phyloP scores from a whole-genome alignment of 2,329 filamentous ascomycete species.

The Aciculosporium take region DNA sequence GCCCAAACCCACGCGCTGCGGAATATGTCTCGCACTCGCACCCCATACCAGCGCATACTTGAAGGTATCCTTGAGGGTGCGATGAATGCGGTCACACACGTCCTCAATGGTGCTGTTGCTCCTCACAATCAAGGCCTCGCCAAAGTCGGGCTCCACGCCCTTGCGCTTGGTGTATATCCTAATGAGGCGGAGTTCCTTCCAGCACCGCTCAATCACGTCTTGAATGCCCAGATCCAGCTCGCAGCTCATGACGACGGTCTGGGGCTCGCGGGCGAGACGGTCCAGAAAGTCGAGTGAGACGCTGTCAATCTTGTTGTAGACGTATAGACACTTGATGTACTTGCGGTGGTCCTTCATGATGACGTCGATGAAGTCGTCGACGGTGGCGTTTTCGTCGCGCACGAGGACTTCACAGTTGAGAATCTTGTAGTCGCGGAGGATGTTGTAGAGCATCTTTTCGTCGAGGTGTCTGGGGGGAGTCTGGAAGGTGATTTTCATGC shows the following conservation, averaged over 20 bases:
- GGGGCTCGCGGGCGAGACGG: constrained; percentile 75
- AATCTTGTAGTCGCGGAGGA: constrained; percentile 96
- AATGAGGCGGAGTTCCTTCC: constrained; percentile 83
- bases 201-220: constrained; percentile 89
- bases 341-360: constrained; percentile 99
- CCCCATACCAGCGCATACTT: constrained; percentile 99
- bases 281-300: constrained; percentile 90
- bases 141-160: constrained; percentile 76
- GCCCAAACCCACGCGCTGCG: constrained; percentile 76
- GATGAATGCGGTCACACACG: constrained; percentile 89
- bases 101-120: constrained; percentile 84
- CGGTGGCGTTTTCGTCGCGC: constrained; percentile 85
- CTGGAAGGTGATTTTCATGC: constrained; percentile 97
- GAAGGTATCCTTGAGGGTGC: constrained; percentile 93
- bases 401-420: constrained; percentile 94
- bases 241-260: constrained; percentile 95
- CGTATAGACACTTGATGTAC: constrained; percentile 89
- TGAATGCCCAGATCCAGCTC: constrained; percentile 86
- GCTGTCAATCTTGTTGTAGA: constrained; percentile 99
- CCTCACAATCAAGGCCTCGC: constrained; percentile 84
- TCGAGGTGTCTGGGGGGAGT: constrained; percentile 79
- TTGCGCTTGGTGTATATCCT: constrained; percentile 95
- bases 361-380: constrained; percentile 97
- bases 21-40: constrained; percentile 84
- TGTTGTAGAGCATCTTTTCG: constrained; percentile 97